A percentile compares a stretch with the other conserved stretches of the same genome.
These are phyloP conservation scores for Plasmopara viticola DNA, from an alignment of 352 stramenopile species.

Conservation along the genomic window DNA sequence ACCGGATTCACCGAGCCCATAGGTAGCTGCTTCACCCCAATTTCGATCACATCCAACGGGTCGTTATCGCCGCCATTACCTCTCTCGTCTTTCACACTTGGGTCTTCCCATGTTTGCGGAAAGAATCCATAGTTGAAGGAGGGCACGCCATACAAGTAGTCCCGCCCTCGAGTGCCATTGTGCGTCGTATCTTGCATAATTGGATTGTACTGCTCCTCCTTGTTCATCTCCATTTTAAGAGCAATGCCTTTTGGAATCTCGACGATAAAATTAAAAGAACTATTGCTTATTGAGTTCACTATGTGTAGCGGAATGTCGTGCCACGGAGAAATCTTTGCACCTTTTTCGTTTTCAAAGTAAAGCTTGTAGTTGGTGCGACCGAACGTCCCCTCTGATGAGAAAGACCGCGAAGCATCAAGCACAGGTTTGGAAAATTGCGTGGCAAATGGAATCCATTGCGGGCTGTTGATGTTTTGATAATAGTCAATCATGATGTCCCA, in stretches of 20 bases:
- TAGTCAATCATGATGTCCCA: conserved; percentile 99
- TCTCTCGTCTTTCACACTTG: conserved; percentile 67
- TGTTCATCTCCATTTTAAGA: conserved; percentile 99
- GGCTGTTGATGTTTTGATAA: conserved; percentile 94
- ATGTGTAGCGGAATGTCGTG: conserved; percentile 94
- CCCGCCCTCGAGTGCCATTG: conserved; percentile 88
- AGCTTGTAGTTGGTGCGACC: conserved; percentile 74
- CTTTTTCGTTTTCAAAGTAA: conserved; percentile 60
- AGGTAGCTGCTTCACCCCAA: conserved; percentile 84
- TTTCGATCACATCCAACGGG: conserved; percentile 98
- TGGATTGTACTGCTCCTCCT: conserved; percentile 89
- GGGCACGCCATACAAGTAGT: conserved; percentile 94
- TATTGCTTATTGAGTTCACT: conserved; percentile 28
- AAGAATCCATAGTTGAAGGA: conserved; percentile 99
- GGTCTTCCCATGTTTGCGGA: conserved; percentile 99
- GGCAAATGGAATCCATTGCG: conserved; percentile 73
- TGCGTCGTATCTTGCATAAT: conserved; percentile 99
- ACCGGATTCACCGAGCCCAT: conserved; percentile 96
- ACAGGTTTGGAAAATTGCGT: conserved; percentile 54
- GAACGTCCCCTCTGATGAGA: conserved; percentile 59
- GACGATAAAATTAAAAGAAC: conserved; percentile 94
- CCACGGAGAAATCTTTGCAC: conserved; percentile 92
- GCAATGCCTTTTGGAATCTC: conserved; percentile 97
- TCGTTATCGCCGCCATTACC: conserved; percentile 98
- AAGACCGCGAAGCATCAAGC: conserved; percentile 37